Percentiles rank a stretch among this genome's conserved stretches.
phyloP scores from a whole-genome alignment of 2,329 filamentous ascomycete genomes.

The Cercospora sp. region DNA sequence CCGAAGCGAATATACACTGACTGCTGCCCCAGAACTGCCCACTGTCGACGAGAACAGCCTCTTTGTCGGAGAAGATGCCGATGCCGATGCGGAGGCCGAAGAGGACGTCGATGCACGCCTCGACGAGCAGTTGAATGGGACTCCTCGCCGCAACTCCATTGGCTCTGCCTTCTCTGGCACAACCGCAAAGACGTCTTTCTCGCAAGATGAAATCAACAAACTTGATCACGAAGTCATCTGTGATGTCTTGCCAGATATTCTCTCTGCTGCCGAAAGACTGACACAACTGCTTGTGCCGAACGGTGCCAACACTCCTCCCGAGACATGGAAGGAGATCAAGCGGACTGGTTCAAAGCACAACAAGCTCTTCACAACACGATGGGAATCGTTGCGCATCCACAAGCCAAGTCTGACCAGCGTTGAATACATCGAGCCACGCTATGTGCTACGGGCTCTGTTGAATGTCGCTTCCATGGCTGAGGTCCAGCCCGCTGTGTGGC shows the following conservation, averaged over 20 bases:
- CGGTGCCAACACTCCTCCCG: constrained; percentile 27
- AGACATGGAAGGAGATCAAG: constrained; percentile 36
- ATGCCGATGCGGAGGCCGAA: constrained; percentile 16
- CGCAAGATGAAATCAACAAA: constrained; percentile 45
- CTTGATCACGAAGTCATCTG: constrained; percentile 47
- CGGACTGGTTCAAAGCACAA: constrained; percentile 42
- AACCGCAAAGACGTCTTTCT: constrained; percentile 50
- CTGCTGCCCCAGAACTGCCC: constrained; percentile 11
- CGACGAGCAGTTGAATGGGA: constrained; percentile 26
- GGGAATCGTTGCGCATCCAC: constrained; percentile 39
- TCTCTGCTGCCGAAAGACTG: constrained; percentile 32
- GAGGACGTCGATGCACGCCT: constrained; percentile 15
- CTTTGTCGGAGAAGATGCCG: constrained; percentile 7
- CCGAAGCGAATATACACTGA: not conserved
- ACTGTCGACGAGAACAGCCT: constrained; percentile 13
- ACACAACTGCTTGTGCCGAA: constrained; percentile 33
- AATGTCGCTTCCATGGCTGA: constrained; percentile 33
- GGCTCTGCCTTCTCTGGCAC: constrained; percentile 49
- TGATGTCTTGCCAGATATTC: constrained; percentile 43
- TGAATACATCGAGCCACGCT: constrained; percentile 45
- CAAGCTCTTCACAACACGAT: constrained; percentile 41
- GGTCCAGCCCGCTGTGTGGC: constrained; percentile 35
- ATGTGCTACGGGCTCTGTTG: constrained; percentile 44
- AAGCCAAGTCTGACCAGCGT: constrained; percentile 42
- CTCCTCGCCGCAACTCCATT: constrained; percentile 18